Base-by-base conservation (phyloP, 1,139 yeast species). In the Blastobotrys aristatus region DNA sequence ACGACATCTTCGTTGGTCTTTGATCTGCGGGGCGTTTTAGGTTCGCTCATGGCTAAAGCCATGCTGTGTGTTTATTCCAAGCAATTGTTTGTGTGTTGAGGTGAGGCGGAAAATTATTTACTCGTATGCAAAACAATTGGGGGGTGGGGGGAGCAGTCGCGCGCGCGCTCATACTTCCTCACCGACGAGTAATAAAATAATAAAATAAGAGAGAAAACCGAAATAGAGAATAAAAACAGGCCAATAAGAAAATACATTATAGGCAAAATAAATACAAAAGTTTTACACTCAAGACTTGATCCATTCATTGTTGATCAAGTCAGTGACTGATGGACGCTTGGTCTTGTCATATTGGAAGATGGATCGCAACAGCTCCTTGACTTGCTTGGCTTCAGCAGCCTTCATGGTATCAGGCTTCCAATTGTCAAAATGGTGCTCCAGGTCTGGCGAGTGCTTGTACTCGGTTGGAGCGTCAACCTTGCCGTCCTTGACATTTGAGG, bases 281-380 rank as follows among this genome's bases (percentile, higher is more conserved):
- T 37, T 22, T 14, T 3, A 13, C 14, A 2, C n/a, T 37, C 3
- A 36, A 16, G 40, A 34, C 40, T 34, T 35, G 21, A 71, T 64
- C 98, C 98, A 92, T 2, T 96, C 96, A 65, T 92, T 96, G 53
- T 78, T 79, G 59, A 92, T 69, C 48, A 92, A 71, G 58, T 89
- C 97, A 44, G 81, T 83, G 0, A 97, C 97, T 35, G 86, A 75
- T 1, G 92, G 83, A 54, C 98, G 77, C 61, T 78, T 77, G 44
- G 73, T 72, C 1, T 97, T 95, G 62, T 89, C 92, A 26, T 50
- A 50, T 29, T 50, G 52, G 43, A 50, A 40, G 44, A 50, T 50
- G 24, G 41, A 37, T 17, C 43, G 40, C 20, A 50, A 41, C 34
- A 50, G 31, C 21, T 43, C 40, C 48, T 50, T 50, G 43, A 50